Conservation (phyloP, 2,329 filamentous ascomycete genomes). For the Epichloe amarillans region DNA sequence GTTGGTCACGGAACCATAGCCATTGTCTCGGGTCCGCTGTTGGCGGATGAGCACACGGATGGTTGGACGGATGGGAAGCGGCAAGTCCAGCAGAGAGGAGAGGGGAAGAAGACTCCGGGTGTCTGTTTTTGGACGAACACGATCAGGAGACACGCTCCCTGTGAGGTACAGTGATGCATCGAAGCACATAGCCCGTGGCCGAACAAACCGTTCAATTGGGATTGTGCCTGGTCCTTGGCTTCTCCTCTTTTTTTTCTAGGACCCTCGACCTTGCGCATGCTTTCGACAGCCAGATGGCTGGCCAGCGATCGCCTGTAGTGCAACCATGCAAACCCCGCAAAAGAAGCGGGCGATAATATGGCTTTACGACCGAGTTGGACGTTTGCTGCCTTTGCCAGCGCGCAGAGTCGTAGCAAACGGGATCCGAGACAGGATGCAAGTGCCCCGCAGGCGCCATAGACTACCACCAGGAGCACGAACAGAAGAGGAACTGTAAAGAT, state of each 20-base stretch:
- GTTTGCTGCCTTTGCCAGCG: conserved; percentile 1
- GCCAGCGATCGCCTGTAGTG: conserved; percentile 8
- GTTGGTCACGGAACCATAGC: not conserved
- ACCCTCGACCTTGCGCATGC: not conserved
- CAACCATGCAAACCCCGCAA: conserved; percentile 9
- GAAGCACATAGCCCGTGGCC: not conserved
- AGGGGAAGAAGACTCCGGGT: not conserved
- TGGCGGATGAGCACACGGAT: not conserved
- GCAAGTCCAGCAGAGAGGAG: not conserved
- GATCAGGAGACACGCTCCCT: not conserved
- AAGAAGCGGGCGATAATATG: not conserved
- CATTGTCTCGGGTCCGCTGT: not conserved
- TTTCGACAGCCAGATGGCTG: not conserved
- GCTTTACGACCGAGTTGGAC: not conserved
- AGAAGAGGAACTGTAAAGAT: not conserved
- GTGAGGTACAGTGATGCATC: conserved; percentile 1
- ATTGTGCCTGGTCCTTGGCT: not conserved
- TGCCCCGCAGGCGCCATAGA: conserved; percentile 1
- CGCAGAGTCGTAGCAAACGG: conserved; percentile 2
- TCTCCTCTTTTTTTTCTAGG: not conserved
- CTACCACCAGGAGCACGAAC: not conserved
- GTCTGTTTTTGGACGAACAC: not conserved
- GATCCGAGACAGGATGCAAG: conserved; percentile 1
- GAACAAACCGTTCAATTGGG: not conserved
- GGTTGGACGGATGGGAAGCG: not conserved